Percentiles rank a stretch among this genome's conserved stretches.
These are phyloP conservation scores for Syzygium malaccense DNA, from an alignment of 441 rosid species.

Conservation along the genomic window DNA sequence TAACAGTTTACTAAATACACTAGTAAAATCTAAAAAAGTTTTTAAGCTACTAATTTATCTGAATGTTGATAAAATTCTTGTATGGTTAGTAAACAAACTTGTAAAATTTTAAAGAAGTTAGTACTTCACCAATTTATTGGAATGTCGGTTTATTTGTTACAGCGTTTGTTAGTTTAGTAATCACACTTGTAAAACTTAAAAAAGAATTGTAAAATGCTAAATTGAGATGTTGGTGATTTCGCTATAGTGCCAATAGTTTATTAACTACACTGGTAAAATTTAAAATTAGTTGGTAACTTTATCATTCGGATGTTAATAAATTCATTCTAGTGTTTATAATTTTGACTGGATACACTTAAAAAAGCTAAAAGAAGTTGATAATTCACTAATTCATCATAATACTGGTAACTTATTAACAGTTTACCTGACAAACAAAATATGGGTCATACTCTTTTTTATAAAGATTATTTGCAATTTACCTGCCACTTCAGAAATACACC, in stretches of 20 bases:
- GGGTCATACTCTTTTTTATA: background rate
- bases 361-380: background rate
- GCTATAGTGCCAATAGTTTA: background rate
- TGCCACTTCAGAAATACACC: background rate
- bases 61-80: background rate
- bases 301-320: background rate
- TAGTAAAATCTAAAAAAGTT: background rate
- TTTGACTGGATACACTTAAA: background rate
- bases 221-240: background rate
- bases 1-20: background rate
- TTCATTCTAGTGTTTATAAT: background rate
- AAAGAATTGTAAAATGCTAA: background rate
- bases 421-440: background rate
- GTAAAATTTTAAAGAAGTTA: background rate
- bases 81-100: background rate
- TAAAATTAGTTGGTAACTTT: background rate
- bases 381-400: too few relatives aligned
- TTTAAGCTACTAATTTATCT: background rate
- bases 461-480: background rate
- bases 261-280: background rate
- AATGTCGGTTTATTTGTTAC: background rate
- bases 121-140: background rate
- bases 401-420: background rate
- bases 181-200: background rate
- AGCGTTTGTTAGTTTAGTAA: background rate